Conservation (phyloP, 306 rosid genomes). For the Corylus heterophylla region DNA sequence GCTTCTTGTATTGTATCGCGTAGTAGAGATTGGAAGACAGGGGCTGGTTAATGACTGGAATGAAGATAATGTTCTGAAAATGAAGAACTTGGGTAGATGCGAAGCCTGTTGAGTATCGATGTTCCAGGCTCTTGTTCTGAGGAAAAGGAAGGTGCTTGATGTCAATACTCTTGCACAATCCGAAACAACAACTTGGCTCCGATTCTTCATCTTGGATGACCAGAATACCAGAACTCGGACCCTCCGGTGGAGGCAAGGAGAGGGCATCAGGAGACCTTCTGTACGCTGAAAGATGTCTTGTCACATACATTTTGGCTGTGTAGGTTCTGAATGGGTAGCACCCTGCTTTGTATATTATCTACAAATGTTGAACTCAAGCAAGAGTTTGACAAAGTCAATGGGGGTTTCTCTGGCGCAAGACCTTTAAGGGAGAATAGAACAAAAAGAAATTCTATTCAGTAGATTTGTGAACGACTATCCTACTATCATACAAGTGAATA, state of each 20-base stretch:
- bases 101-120: neutral
- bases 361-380: no score
- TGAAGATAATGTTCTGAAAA: conserved; percentile 12
- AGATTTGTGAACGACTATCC: no score
- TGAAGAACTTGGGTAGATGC: neutral
- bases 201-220: conserved; percentile 14
- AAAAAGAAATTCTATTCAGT: no score
- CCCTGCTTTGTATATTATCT: no score
- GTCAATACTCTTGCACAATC: neutral
- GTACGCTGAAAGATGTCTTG: conserved; percentile 37
- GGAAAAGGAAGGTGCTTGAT: conserved; percentile 22
- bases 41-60: conserved; percentile 5
- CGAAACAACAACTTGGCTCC: conserved; percentile 3
- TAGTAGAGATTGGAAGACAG: conserved; percentile 12
- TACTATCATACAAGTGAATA: no score
- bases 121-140: conserved; percentile 4
- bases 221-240: conserved; percentile 12
- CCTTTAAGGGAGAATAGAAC: no score
- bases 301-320: conserved; percentile 35
- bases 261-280: conserved; percentile 25
- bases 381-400: no score
- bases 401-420: no score
- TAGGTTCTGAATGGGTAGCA: neutral
- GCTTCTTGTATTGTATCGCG: neutral
- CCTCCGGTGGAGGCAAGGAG: conserved; percentile 8